Base-by-base conservation (phyloP, 352 stramenopile genomes). In the Globisporangium polare region DNA sequence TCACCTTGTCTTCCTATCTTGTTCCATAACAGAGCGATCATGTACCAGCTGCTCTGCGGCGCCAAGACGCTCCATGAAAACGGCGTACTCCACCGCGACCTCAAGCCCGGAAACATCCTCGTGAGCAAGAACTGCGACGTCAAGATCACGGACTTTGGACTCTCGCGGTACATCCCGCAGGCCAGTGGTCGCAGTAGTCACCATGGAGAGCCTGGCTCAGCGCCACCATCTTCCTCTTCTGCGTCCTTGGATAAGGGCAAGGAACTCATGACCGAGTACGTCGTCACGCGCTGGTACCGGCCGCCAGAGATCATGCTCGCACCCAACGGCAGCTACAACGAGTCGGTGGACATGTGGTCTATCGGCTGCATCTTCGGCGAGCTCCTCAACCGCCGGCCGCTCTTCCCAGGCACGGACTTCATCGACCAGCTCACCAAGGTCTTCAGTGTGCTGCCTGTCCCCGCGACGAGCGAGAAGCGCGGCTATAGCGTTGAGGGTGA, bases 301-400 rank as follows among this genome's bases (percentile, higher is more conserved):
- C 77, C 81, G 8, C 87, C 87, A 20, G 87, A 95, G 75, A 89
- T 95, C 54, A 90, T 94, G 79, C 59, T 95, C 27, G 78, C 85
- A n/a, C 83, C 85, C 26, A 90, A 88, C 22, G 83, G 83, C 5
- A 66, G 71, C 1, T 93, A 93, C 75, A 86, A 78, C 54, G 79
- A 92, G 41, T 80, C 86, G 20, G 77, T 92, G 45, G 86, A 95
- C 58, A 93, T 95, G 84, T 93, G 86, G 86, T 92, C 82, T 1
- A 89, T 95, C 37, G 86, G 86, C 24, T 95, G 86, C 68, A 99
- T 99, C 65, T 91, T 99, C 43, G 97, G 94, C 3, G 96, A 97
- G 65, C 68, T 97, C 53, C 73, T 96, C 1, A 88, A 89, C 53
- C 80, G 86, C 22, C 74, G 83, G 26, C 85, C 85, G 31, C 70